These are phyloP conservation scores for Colletotrichum incanum DNA, from an alignment of 2,329 filamentous ascomycete species.

Conservation along the genomic window DNA sequence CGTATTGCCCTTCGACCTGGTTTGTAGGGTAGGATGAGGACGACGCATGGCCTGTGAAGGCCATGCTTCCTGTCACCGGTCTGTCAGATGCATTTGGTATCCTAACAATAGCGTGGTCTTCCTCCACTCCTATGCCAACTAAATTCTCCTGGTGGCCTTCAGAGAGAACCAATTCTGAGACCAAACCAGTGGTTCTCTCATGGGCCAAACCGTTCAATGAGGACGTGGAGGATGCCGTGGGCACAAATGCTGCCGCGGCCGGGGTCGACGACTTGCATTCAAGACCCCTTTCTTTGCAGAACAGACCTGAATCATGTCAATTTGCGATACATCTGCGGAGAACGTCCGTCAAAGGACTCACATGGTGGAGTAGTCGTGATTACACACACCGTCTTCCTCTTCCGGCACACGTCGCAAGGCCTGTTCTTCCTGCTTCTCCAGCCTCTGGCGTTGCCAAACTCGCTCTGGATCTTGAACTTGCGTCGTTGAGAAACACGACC, in stretches of 20 bases:
- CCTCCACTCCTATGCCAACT: background rate
- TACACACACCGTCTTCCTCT: conserved; percentile 63
- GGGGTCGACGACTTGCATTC: conserved; percentile 52
- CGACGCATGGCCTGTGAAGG: background rate
- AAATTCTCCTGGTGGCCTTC: background rate
- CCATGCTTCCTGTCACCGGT: background rate
- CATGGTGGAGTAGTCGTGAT: conserved; percentile 62
- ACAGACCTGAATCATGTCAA: conserved; percentile 47
- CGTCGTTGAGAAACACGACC: conserved; percentile 45
- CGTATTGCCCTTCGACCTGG: background rate
- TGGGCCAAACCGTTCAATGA: background rate
- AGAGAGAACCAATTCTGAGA: background rate
- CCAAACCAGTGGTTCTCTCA: background rate
- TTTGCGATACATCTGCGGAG: background rate
- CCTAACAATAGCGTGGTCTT: background rate
- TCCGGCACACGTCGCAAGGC: conserved; percentile 62
- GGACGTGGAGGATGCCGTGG: background rate
- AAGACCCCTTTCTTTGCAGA: conserved; percentile 54
- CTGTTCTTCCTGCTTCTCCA: conserved; percentile 62
- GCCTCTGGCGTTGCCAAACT: conserved; percentile 57
- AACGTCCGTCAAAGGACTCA: conserved; percentile 48
- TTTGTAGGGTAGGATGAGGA: background rate
- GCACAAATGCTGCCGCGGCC: background rate
- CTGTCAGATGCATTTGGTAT: background rate
- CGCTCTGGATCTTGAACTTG: conserved; percentile 60